These are phyloP conservation scores for Neonectria magnoliae DNA, from an alignment of 2,329 filamentous ascomycete species.

Conservation along the genomic window DNA sequence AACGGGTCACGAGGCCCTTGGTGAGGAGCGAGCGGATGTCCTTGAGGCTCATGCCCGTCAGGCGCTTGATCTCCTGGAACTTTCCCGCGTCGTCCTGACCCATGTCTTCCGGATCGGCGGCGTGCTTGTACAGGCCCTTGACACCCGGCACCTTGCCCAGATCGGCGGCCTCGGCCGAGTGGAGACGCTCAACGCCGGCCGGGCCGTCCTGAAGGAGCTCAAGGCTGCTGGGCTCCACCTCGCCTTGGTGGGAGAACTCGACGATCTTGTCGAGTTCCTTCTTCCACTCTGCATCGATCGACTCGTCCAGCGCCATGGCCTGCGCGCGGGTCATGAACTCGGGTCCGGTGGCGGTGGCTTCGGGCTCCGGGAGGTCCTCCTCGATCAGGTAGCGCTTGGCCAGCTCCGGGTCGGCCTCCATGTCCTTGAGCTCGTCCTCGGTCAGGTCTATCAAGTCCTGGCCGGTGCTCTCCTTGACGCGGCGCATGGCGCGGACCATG, in stretches of 20 bases:
- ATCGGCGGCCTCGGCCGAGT: constrained; percentile 59
- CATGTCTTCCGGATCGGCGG: constrained; percentile 60
- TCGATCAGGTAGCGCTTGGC: constrained; percentile 50
- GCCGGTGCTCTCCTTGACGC: constrained; percentile 54
- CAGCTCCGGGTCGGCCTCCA: constrained; percentile 53
- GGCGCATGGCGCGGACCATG: constrained; percentile 54
- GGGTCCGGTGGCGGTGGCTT: constrained; percentile 38
- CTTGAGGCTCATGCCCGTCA: constrained; percentile 63
- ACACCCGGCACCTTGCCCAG: constrained; percentile 66
- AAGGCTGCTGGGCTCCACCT: constrained; percentile 47
- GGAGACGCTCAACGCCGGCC: constrained; percentile 45
- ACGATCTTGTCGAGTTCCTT: constrained; percentile 51
- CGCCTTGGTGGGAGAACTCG: constrained; percentile 42
- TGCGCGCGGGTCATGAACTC: constrained; percentile 48
- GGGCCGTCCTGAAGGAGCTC: constrained; percentile 52
- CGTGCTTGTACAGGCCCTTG: constrained; percentile 59
- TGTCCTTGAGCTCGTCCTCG: constrained; percentile 56
- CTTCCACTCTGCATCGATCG: constrained; percentile 49
- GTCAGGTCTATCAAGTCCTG: constrained; percentile 60
- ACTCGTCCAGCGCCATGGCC: constrained; percentile 51
- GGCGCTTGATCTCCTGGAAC: constrained; percentile 63
- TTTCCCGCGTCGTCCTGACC: constrained; percentile 61
- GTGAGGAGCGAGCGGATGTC: constrained; percentile 66
- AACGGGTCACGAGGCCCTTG: constrained; percentile 79
- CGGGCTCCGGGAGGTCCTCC: constrained; percentile 41